Conservation (phyloP, 306 rosid species). For the Carpinus viminea region DNA sequence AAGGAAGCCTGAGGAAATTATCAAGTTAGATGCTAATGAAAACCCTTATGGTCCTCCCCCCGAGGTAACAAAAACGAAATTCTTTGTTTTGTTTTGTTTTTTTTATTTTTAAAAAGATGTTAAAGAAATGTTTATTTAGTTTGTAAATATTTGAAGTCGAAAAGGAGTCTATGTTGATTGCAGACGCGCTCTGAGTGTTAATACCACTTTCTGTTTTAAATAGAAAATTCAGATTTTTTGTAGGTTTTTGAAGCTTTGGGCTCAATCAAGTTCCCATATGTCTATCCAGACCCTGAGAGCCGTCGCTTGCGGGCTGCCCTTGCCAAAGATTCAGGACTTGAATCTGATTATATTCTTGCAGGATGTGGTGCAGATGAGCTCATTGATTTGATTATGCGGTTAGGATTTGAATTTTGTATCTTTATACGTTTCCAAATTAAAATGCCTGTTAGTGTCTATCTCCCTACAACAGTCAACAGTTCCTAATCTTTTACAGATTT, state of each 20-base stretch:
- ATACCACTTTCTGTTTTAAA: conserved; percentile 22
- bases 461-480: conserved; percentile 2
- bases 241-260: conserved; percentile 91
- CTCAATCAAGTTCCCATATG: conserved; percentile 71
- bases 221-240: conserved; percentile 34
- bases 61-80: conserved; percentile 46
- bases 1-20: conserved; percentile 91
- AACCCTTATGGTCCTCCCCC: conserved; percentile 99
- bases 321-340: conserved; percentile 90
- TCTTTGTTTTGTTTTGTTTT: conserved; percentile 2
- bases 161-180: background rate
- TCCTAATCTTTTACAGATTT: conserved; percentile 16
- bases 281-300: conserved; percentile 96
- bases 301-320: conserved; percentile 87
- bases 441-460: conserved; percentile 3
- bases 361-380: conserved; percentile 99
- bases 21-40: conserved; percentile 97
- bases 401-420: conserved; percentile 10
- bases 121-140: background rate
- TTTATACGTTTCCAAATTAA: conserved; percentile 20
- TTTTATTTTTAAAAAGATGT: background rate
- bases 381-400: conserved; percentile 97
- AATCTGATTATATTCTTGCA: conserved; percentile 74
- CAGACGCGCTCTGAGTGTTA: conserved; percentile 5
- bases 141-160: background rate